Evolutionary conservation across 2,329 filamentous ascomycete species (phyloP).

Genomic region (Alternaria postmessia): DNA sequence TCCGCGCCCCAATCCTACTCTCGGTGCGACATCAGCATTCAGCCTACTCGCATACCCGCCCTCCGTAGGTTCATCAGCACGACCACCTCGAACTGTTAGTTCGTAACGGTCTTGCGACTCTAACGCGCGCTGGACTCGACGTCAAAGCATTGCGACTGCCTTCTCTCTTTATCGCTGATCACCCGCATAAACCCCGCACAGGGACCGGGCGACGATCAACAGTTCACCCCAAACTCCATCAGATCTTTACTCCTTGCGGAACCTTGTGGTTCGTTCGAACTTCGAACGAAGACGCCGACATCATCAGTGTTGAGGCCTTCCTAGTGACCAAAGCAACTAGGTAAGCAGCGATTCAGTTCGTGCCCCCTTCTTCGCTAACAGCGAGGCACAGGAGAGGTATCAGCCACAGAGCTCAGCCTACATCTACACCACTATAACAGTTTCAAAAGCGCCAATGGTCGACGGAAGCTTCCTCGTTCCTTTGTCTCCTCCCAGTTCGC

Average conservation of each 20-base stretch:
- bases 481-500: slow-evolving; percentile 60
- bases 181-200: slow-evolving; percentile 45
- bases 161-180: slow-evolving; percentile 38
- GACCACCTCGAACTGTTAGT: slow-evolving; percentile 29
- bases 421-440: slow-evolving; percentile 23
- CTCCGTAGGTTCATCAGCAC: slow-evolving; percentile 37
- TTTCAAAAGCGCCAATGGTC: slow-evolving; percentile 52
- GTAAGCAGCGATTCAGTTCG: slow-evolving; percentile 14
- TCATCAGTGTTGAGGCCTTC: slow-evolving; percentile 9
- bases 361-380: slow-evolving; percentile 27
- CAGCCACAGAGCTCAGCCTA: slow-evolving; percentile 33
- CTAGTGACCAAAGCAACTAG: slow-evolving; percentile 13
- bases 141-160: slow-evolving; percentile 36
- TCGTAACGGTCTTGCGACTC: slow-evolving; percentile 38
- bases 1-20: slow-evolving; percentile 44
- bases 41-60: slow-evolving; percentile 46
- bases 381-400: slow-evolving; percentile 31
- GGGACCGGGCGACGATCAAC: slow-evolving; percentile 39
- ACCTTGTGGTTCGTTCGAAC: background rate
- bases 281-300: slow-evolving; percentile 1
- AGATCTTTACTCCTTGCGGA: slow-evolving; percentile 32
- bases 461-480: slow-evolving; percentile 57
- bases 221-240: slow-evolving; percentile 34
- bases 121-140: slow-evolving; percentile 32
- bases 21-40: slow-evolving; percentile 47